Percentiles rank a stretch among this genome's conserved stretches.
phyloP scores from a whole-genome alignment of 495 filamentous ascomycete genomes.

The Penicillium ochrochloron region DNA sequence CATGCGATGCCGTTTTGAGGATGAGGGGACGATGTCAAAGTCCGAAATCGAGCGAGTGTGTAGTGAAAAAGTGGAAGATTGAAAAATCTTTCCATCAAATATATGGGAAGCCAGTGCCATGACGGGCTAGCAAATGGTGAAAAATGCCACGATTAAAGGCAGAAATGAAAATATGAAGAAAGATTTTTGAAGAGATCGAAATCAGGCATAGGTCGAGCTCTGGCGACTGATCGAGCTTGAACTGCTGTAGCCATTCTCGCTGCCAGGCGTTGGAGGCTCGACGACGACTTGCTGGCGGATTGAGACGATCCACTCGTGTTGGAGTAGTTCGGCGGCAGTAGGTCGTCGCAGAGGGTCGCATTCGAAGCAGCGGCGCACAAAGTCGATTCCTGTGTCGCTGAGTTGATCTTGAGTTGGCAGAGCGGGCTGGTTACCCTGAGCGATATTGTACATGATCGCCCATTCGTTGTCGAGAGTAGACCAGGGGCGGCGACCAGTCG shows the following conservation, averaged over 20 bases:
- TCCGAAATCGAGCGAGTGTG: constrained; percentile 34
- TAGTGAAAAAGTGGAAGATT: constrained; percentile 4
- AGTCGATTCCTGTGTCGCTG: constrained; percentile 82
- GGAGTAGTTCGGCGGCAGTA: constrained; percentile 85
- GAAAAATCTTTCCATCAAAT: constrained; percentile 11
- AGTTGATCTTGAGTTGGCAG: constrained; percentile 83
- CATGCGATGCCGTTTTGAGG: constrained; percentile 35
- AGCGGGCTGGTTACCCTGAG: constrained; percentile 89
- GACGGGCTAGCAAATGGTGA: background rate
- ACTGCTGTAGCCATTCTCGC: constrained; percentile 41
- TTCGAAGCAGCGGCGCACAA: constrained; percentile 84
- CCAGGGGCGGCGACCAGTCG: constrained; percentile 93
- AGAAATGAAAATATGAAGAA: background rate
- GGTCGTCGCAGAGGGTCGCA: constrained; percentile 79
- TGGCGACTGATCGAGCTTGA: constrained; percentile 41
- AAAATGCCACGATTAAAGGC: background rate
- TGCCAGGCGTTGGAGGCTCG: constrained; percentile 54
- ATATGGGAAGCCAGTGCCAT: background rate
- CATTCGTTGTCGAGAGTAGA: constrained; percentile 98
- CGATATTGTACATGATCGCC: constrained; percentile 99
- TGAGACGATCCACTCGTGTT: constrained; percentile 92
- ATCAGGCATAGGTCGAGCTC: constrained; percentile 40
- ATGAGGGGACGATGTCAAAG: constrained; percentile 21
- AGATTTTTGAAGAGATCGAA: background rate
- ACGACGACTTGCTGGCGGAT: constrained; percentile 64